These are phyloP conservation scores for Rhizopogon salebrosus DNA, from an alignment of 768 basidiomycete species.

Conservation along the genomic window DNA sequence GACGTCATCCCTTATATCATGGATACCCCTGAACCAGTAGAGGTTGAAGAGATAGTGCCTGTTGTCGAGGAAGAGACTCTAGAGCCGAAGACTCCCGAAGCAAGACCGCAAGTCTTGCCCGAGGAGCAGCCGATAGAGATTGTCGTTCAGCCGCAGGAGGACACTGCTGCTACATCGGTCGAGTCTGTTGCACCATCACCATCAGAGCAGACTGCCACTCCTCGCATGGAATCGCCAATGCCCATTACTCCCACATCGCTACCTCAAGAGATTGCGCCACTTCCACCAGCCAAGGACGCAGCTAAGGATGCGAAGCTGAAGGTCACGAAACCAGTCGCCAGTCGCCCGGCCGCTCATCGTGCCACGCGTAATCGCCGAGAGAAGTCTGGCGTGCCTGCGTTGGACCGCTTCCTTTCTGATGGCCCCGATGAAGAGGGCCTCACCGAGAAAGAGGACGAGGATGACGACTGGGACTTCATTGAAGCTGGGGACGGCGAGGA, in stretches of 20 bases:
- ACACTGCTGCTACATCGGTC: conserved; percentile 1
- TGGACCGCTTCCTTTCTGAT: conserved; percentile 69
- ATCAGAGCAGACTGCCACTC: conserved; percentile 11
- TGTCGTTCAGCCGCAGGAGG: conserved; percentile 10
- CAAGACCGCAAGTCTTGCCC: conserved; percentile 38
- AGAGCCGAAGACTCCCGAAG: conserved; percentile 78
- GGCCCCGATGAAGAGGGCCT: conserved; percentile 37
- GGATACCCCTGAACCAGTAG: conserved; percentile 20
- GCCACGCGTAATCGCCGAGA: conserved; percentile 52
- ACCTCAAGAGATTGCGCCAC: conserved; percentile 19
- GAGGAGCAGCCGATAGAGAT: conserved; percentile 14
- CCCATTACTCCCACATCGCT: conserved; percentile 6
- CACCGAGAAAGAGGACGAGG: conserved; percentile 49
- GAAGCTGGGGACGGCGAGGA: conserved; percentile 80
- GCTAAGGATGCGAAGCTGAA: conserved; percentile 30
- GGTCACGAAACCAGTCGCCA: conserved; percentile 11
- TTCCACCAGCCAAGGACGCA: conserved; percentile 27
- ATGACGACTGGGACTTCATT: conserved; percentile 91
- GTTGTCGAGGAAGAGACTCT: conserved; percentile 26
- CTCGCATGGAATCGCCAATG: conserved; percentile 10
- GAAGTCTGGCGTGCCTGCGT: conserved; percentile 77
- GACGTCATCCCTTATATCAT: conserved; percentile 4
- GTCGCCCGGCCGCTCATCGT: conserved; percentile 17
- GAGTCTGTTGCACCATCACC: conserved; percentile 12
- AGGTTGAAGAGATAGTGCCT: conserved; percentile 24